These are phyloP conservation scores for Puccinia coronata DNA, from an alignment of 1,284 basidiomycete species.

Conservation along the genomic window DNA sequence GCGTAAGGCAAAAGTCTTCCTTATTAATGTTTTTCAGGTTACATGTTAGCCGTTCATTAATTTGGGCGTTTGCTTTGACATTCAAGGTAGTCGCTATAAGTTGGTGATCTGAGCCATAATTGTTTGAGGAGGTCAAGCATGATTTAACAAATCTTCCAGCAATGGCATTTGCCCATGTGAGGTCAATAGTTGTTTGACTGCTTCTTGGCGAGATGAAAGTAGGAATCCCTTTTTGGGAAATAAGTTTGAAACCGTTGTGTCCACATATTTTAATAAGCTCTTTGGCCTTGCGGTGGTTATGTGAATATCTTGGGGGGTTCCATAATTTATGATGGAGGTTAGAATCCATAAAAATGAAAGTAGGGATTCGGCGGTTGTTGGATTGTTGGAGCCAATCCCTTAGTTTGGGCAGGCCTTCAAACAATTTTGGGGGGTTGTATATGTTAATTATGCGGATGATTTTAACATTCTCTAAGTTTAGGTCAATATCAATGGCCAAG, in stretches of 20 bases:
- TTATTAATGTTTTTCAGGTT: neutral
- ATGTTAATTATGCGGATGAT: neutral
- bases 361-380: neutral
- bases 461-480: neutral
- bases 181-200: neutral
- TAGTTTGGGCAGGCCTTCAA: neutral
- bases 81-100: neutral
- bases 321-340: conserved; percentile 21
- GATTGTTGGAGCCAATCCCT: neutral
- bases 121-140: neutral
- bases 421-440: neutral
- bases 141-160: neutral
- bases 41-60: neutral
- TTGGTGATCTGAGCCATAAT: conserved; percentile 1
- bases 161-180: neutral
- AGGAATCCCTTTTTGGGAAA: neutral
- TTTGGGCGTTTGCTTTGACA: neutral
- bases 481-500: neutral
- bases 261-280: conserved; percentile 1
- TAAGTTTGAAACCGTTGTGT: conserved; percentile 8
- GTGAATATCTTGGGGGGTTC: conserved; percentile 9
- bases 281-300: neutral
- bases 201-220: neutral
- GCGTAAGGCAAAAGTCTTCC: neutral
- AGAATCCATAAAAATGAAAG: no score